Conservation (phyloP, 202 grass and related monocot species). For the Setaria viridis region DNA sequence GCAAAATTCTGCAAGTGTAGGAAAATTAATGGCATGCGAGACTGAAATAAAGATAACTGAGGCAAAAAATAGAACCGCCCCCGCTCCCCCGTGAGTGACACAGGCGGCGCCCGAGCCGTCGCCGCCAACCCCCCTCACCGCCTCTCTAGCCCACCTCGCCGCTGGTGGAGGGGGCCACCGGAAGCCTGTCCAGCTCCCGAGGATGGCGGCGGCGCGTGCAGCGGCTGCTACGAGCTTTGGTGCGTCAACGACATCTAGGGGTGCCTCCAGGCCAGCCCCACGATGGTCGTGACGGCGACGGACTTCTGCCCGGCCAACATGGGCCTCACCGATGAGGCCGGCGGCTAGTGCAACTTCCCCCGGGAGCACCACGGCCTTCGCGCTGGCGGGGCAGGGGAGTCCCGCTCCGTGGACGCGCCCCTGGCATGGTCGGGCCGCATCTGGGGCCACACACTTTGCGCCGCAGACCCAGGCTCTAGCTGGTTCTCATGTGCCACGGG, state of each 20-base stretch:
- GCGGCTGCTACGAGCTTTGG: conserved; percentile 88
- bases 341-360: conserved; percentile 97
- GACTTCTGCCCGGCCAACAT: conserved; percentile 93
- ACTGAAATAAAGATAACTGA: too few relatives aligned
- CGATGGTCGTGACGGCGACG: conserved; percentile 76
- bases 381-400: conserved; percentile 53
- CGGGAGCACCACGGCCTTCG: conserved; percentile 85
- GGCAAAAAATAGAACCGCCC: too few relatives aligned
- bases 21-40: too few relatives aligned
- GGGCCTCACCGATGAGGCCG: conserved; percentile 66
- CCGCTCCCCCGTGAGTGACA: too few relatives aligned
- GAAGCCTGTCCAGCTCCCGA: too few relatives aligned
- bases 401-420: conserved; percentile 46
- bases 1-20: too few relatives aligned
- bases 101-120: too few relatives aligned
- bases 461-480: conserved; percentile 14
- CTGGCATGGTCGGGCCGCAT: conserved; percentile 64
- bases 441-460: conserved; percentile 60
- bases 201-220: conserved; percentile 59
- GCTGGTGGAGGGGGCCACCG: too few relatives aligned
- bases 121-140: too few relatives aligned
- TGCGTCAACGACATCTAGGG: conserved; percentile 90
- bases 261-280: conserved; percentile 85
- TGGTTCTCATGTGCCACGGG: conserved; percentile 58
- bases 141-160: too few relatives aligned